Base-by-base conservation (phyloP, 139 green algal species). In the Chlorella ohadii region DNA sequence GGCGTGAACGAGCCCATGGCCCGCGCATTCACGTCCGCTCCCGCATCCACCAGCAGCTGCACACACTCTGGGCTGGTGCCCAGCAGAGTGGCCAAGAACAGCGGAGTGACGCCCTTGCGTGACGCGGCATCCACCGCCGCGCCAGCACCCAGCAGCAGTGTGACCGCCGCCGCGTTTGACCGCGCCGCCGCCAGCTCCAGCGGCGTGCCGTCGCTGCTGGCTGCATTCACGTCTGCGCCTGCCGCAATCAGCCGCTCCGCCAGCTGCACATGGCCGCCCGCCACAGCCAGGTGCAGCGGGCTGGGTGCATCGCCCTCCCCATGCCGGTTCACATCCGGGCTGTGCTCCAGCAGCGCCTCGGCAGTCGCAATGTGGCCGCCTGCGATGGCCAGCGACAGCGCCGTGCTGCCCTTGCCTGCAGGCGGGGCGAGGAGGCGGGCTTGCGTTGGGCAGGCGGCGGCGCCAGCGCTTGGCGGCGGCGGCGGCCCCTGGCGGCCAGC, bases 131-230 rank as follows among this genome's bases (percentile, higher is more conserved):
- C 72, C 0, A 78, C 72, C 22, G 81, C 44, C 1, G 86, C 86
- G 1, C 88, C 88, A 11, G 39, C 57, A 3, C 55, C 39, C 74
- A 91, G 70, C 79, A 91, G 79, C 17, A 64, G 41, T 22, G 65
- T 17, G 4, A 87, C 68, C 4, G 64, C 56, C 2, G 55, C 75
- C 22, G 41, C n/a, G 16, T 87, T 73, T 55, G 63, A 61, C 22
- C 78, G 72, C 23, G 85, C 80, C 4, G 83, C 80, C 3, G 88
- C 88, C 85, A 87, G 86, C 63, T 87, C n/a, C 22, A 90, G 79
- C 11, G 88, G 86, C 15, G 78, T 63, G n/a, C 88, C 88, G 38
- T 79, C 75, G 47, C 78, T 57, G 36, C 61, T 81, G 19, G 59
- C 23, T 17, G 83, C 79, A n/a, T 88, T 81, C 38, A 77, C 59